Base-by-base conservation (phyloP, 2,329 filamentous ascomycete genomes). In the Trichoderma koningiopsis region DNA sequence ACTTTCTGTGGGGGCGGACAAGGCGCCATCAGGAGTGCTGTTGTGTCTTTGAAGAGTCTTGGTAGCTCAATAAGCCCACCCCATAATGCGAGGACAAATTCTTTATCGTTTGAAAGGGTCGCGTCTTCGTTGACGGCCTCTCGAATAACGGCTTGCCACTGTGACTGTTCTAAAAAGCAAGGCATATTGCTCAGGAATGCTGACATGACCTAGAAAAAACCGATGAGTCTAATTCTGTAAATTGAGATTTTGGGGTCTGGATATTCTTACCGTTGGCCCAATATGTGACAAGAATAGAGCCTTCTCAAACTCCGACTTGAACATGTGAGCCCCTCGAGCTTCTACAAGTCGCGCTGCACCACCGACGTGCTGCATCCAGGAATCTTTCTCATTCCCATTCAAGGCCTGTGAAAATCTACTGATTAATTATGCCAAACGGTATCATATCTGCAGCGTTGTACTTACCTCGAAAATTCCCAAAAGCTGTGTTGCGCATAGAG, bases 321-420 rank as follows among this genome's bases (percentile, higher is more conserved):
- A 67, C 64, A 67, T 67, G 31, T 67, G 55, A 19, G 31, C 64
- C 19, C 64, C 64, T 37, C 64, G 64, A 52, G 64, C 64, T 22
- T 67, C 64, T 19, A 67, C 55, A 2, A 67, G 64, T 29, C 63
- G 40, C n/a, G 63, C 63, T 3, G 63, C 63, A 29, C 63, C 63
- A 3, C 63, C 63, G 19, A 58, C 53, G 5, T 66, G 63, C 16
- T 66, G 53, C 53, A 66, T 58, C 63, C 63, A 66, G 5, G 53
- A 66, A n/a, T 66, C 40, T 16, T 24, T 66, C 4, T 58, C 37
- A n/a, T 58, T 56, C 27, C 63, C 63, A 37, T 58, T 66, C 14
- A 66, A 22, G 1, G 63, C 63, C 63, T 66, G 5, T 4, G 6
- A 11, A 1, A 31, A n/a, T n/a, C 0, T 4, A 11, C 27, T 8